A percentile compares a stretch with the other conserved stretches of the same genome.
These are phyloP conservation scores for Calycina herbarum DNA, from an alignment of 2,329 filamentous ascomycete species.

Conservation along the genomic window DNA sequence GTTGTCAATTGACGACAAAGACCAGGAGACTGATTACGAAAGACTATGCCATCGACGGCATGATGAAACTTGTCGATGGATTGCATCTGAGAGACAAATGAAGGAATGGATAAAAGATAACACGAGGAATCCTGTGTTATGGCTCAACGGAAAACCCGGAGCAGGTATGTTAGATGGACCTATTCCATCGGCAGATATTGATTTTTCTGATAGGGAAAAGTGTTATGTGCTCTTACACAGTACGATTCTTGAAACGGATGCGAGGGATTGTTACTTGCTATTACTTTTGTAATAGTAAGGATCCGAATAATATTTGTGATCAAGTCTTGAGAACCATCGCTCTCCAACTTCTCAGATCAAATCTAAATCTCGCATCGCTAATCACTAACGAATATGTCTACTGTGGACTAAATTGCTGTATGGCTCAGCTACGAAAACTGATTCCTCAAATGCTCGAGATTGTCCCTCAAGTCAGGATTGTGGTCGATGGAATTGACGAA, in stretches of 20 bases:
- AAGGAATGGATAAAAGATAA: slow-evolving; percentile 18
- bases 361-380: slow-evolving; percentile 12
- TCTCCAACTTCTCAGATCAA: slow-evolving; percentile 16
- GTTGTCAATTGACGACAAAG: slow-evolving; percentile 18
- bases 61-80: slow-evolving; percentile 19
- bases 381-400: slow-evolving; percentile 19
- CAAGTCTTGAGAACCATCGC: slow-evolving; percentile 15
- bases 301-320: slow-evolving; percentile 13
- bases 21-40: slow-evolving; percentile 12
- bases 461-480: slow-evolving; percentile 8
- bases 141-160: slow-evolving; percentile 25
- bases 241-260: slow-evolving; percentile 10
- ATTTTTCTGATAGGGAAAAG: slow-evolving; percentile 17
- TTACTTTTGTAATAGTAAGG: slow-evolving; percentile 23
- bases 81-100: slow-evolving; percentile 8
- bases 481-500: slow-evolving; percentile 22
- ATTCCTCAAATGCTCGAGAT: slow-evolving; percentile 14
- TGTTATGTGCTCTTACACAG: slow-evolving; percentile 22
- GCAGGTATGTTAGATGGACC: slow-evolving; percentile 12
- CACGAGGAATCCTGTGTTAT: slow-evolving; percentile 10
- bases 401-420: slow-evolving; percentile 15
- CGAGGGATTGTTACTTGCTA: slow-evolving; percentile 11
- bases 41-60: slow-evolving; percentile 8
- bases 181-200: neutral
- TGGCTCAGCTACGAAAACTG: slow-evolving; percentile 14